Evolutionary conservation across 2,329 filamentous ascomycete species (phyloP).

Genomic region (Arthrinium phaeospermum): DNA sequence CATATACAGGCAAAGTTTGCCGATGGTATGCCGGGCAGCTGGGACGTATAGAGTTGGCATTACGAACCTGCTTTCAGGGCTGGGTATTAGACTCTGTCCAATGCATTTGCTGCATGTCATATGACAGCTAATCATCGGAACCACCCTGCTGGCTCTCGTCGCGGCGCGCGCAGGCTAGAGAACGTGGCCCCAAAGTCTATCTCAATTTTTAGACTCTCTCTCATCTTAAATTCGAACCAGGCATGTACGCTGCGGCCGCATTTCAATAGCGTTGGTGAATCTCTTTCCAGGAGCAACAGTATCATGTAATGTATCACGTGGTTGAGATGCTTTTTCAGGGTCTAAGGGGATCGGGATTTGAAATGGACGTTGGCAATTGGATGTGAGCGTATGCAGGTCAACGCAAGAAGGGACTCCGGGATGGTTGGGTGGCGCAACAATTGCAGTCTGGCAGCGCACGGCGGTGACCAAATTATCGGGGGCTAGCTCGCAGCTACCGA

Average conservation of each 20-base stretch:
- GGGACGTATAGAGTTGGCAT: background rate
- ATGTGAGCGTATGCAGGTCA: background rate
- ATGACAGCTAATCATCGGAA: background rate
- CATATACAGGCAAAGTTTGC: background rate
- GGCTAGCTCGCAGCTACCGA: background rate
- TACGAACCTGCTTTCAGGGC: background rate
- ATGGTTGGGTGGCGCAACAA: background rate
- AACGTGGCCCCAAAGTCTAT: slow-evolving; percentile 1
- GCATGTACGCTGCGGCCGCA: background rate
- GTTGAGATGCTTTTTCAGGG: background rate
- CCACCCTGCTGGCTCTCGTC: slow-evolving; percentile 9
- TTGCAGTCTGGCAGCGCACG: background rate
- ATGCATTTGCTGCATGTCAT: background rate
- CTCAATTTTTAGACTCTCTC: background rate
- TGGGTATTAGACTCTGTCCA: background rate
- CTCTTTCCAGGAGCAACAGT: background rate
- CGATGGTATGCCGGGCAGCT: background rate
- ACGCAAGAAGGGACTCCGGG: background rate
- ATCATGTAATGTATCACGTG: background rate
- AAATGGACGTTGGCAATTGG: background rate
- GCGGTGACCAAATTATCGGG: slow-evolving; percentile 8
- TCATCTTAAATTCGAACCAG: background rate
- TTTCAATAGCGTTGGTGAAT: background rate
- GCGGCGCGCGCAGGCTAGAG: background rate
- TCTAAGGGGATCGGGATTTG: slow-evolving; percentile 10